Percentiles rank a stretch among this genome's conserved stretches.
These are phyloP conservation scores for Chrysoporthe puriensis DNA, from an alignment of 2,329 filamentous ascomycete species.

Conservation along the genomic window DNA sequence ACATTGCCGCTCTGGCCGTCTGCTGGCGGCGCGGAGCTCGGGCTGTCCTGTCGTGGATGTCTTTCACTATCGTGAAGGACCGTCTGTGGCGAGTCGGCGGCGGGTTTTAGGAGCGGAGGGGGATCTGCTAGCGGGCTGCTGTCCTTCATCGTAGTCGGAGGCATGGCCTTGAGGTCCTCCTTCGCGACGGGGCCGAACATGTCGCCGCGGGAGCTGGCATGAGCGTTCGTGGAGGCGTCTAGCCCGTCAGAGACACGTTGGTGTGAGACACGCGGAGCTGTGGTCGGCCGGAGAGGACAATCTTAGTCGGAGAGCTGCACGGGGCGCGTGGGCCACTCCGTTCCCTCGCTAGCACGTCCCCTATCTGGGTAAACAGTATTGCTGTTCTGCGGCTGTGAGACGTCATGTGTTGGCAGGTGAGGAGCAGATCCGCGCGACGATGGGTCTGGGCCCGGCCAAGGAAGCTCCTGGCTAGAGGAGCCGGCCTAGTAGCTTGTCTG, in stretches of 20 bases:
- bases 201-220: conserved; percentile 18
- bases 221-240: conserved; percentile 9
- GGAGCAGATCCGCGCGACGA: not conserved
- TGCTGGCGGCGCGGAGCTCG: not conserved
- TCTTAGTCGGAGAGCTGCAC: not conserved
- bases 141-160: conserved; percentile 16
- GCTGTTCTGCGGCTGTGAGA: not conserved
- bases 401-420: not conserved
- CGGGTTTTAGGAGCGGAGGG: conserved; percentile 6
- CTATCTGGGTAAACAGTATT: not conserved
- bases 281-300: not conserved
- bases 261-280: not conserved
- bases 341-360: not conserved
- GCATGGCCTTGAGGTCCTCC: conserved; percentile 13
- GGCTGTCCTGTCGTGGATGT: conserved; percentile 5
- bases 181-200: conserved; percentile 23
- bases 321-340: not conserved
- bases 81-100: conserved; percentile 8
- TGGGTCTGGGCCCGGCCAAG: conserved; percentile 3
- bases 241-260: not conserved
- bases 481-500: not conserved
- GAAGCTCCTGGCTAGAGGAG: not conserved
- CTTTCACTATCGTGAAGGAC: not conserved
- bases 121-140: conserved; percentile 9
- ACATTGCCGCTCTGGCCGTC: conserved; percentile 2